Evolutionary conservation across 768 basidiomycete species (phyloP).

Genomic region (Terana coerulea): DNA sequence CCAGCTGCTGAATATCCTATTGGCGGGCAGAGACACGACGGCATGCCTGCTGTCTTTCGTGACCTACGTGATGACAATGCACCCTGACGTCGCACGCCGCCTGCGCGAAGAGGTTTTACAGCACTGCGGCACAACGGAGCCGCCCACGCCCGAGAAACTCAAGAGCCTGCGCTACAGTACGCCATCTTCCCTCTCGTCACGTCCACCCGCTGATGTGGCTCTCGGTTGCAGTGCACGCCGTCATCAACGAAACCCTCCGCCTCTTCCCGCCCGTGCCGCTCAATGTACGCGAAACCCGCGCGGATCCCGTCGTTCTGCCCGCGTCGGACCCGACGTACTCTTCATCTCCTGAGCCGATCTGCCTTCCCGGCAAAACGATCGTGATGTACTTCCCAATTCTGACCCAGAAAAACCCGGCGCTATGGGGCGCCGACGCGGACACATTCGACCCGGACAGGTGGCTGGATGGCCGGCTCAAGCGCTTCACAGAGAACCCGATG

Average conservation of each 20-base stretch:
- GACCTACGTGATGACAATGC: slow-evolving; percentile 64
- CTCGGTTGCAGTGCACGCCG: slow-evolving; percentile 55
- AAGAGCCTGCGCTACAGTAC: slow-evolving; percentile 63
- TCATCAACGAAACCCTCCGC: slow-evolving; percentile 75
- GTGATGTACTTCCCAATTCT: slow-evolving; percentile 61
- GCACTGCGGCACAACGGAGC: slow-evolving; percentile 43
- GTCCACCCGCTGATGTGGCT: slow-evolving; percentile 9
- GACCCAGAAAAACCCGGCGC: slow-evolving; percentile 58
- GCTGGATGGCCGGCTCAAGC: slow-evolving; percentile 53
- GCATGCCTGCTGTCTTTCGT: slow-evolving; percentile 65
- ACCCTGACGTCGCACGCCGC: slow-evolving; percentile 50
- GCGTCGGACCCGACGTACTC: slow-evolving; percentile 46
- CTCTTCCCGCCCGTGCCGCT: slow-evolving; percentile 78
- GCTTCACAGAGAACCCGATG: slow-evolving; percentile 53
- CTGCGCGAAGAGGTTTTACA: slow-evolving; percentile 60
- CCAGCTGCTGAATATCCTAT: slow-evolving; percentile 71
- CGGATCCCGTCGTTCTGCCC: slow-evolving; percentile 46
- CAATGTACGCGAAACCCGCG: slow-evolving; percentile 59
- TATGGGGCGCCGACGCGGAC: slow-evolving; percentile 77
- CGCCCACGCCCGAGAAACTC: slow-evolving; percentile 55
- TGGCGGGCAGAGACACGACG: slow-evolving; percentile 79
- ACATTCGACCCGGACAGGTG: slow-evolving; percentile 79
- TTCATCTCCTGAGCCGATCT: slow-evolving; percentile 36
- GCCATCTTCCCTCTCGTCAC: slow-evolving; percentile 24
- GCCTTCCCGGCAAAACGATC: slow-evolving; percentile 54